A percentile compares a stretch with the other conserved stretches of the same genome.
phyloP scores from a whole-genome alignment of 2,329 filamentous ascomycete species.

The Paracoccidioides brasiliensis region DNA sequence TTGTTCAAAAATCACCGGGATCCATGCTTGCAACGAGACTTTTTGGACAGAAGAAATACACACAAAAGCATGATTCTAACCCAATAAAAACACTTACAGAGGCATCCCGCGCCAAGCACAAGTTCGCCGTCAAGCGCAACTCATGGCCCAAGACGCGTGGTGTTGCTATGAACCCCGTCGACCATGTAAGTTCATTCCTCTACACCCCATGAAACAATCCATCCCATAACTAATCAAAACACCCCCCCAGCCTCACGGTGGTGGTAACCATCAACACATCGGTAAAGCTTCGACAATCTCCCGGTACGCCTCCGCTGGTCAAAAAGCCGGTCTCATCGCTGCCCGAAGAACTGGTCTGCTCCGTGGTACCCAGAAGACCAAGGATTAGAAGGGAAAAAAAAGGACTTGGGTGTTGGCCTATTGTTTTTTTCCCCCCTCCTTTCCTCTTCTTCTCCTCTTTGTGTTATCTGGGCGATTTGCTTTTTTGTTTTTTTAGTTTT shows the following conservation, averaged over 20 bases:
- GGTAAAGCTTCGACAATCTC: conserved; percentile 99
- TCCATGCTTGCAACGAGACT: no score
- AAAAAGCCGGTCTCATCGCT: conserved; percentile 99
- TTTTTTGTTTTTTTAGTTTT: neutral
- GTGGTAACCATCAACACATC: conserved; percentile 99
- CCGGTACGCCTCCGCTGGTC: conserved; percentile 91
- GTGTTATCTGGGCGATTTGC: neutral
- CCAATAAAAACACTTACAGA: conserved; percentile 41
- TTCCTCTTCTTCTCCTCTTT: conserved; percentile 27
- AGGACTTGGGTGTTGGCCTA: conserved; percentile 32
- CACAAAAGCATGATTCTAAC: no score
- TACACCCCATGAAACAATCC: neutral
- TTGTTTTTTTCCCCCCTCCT: conserved; percentile 29
- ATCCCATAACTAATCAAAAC: neutral
- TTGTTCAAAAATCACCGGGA: no score
- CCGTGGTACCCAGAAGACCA: conserved; percentile 99
- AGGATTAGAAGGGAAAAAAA: conserved; percentile 59
- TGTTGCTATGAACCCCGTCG: conserved; percentile 99
- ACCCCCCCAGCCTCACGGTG: conserved; percentile 58
- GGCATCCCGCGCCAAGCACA: conserved; percentile 99
- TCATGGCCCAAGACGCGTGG: conserved; percentile 99
- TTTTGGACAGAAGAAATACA: no score
- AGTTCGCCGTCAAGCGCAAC: conserved; percentile 99
- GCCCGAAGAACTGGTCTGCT: conserved; percentile 99
- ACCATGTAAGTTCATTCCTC: conserved; percentile 52